A percentile compares a stretch with the other conserved stretches of the same genome.
These are phyloP conservation scores for Sugiyamaella americana DNA, from an alignment of 805 yeast genomes.

Conservation along the genomic window DNA sequence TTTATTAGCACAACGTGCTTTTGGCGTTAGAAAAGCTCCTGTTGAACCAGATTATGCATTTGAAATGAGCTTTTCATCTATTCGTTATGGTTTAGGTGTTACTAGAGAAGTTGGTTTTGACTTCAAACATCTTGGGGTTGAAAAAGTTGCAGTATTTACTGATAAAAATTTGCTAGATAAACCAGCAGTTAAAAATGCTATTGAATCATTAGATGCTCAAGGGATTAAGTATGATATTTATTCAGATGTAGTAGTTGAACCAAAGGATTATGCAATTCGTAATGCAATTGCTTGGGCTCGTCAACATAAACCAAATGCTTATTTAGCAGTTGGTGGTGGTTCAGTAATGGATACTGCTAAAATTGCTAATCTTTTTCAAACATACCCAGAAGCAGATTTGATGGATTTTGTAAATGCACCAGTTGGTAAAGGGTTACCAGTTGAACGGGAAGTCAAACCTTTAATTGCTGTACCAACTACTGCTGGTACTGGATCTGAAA, in stretches of 20 bases:
- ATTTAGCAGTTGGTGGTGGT: slow-evolving; percentile 43
- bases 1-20: slow-evolving; percentile 13
- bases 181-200: slow-evolving; percentile 29
- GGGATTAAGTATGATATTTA: slow-evolving; percentile 33
- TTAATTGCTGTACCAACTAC: slow-evolving; percentile 42
- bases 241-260: slow-evolving; percentile 35
- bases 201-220: slow-evolving; percentile 30
- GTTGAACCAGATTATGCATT: slow-evolving; percentile 34
- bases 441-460: slow-evolving; percentile 33
- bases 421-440: slow-evolving; percentile 35
- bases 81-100: slow-evolving; percentile 36
- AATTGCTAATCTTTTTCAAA: slow-evolving; percentile 38
- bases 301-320: slow-evolving; percentile 33
- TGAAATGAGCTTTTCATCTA: slow-evolving; percentile 36
- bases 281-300: slow-evolving; percentile 36
- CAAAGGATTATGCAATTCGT: slow-evolving; percentile 32
- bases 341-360: slow-evolving; percentile 44
- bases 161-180: slow-evolving; percentile 29
- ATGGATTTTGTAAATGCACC: slow-evolving; percentile 40
- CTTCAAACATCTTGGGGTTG: slow-evolving; percentile 30
- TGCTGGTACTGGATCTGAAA: slow-evolving; percentile 44
- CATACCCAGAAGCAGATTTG: slow-evolving; percentile 37
- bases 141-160: slow-evolving; percentile 35
- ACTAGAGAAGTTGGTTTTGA: slow-evolving; percentile 36
- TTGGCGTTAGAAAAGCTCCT: slow-evolving; percentile 5